phyloP scores from a whole-genome alignment of 1,284 basidiomycete genomes.

The Agroathelia rolfsii region DNA sequence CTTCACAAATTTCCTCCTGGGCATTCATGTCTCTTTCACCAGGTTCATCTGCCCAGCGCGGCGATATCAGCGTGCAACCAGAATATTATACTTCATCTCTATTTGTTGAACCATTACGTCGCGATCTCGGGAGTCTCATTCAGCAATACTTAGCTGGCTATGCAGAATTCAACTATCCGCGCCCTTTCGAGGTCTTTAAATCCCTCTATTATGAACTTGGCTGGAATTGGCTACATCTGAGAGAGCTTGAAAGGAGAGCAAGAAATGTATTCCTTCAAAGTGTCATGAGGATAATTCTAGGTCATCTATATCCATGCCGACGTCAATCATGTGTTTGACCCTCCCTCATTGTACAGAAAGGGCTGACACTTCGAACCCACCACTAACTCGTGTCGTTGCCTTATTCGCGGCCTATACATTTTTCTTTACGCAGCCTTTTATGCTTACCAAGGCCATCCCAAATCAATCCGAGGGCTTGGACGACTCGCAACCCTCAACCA shows the following conservation, averaged over 20 bases:
- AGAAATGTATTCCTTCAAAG: constrained; percentile 50
- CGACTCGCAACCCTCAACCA: no score
- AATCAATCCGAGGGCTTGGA: no score
- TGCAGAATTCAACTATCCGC: constrained; percentile 17
- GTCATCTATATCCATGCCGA: constrained; percentile 26
- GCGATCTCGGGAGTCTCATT: constrained; percentile 48
- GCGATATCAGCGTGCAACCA: constrained; percentile 57
- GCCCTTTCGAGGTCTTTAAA: constrained; percentile 63
- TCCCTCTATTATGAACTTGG: constrained; percentile 52
- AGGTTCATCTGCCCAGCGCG: constrained; percentile 35
- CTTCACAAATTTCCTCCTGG: no score
- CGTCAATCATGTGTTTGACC: constrained; percentile 3
- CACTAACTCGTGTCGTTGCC: constrained; percentile 42
- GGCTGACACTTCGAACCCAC: constrained; percentile 34
- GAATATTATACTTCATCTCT: constrained; percentile 67
- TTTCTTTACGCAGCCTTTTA: constrained; percentile 51
- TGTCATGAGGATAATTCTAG: constrained; percentile 53
- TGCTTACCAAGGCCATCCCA: no score
- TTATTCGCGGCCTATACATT: constrained; percentile 63
- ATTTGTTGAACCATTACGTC: constrained; percentile 54
- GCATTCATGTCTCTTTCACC: constrained; percentile 29
- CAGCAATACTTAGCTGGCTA: constrained; percentile 38
- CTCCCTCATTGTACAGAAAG: constrained; percentile 34
- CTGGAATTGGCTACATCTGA: constrained; percentile 68
- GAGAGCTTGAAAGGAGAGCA: constrained; percentile 52